Percentiles rank a stretch among this genome's conserved stretches.
Conservation (phyloP, 2,329 filamentous ascomycete species). For the Nothophaeocryptopus gaeumannii region DNA sequence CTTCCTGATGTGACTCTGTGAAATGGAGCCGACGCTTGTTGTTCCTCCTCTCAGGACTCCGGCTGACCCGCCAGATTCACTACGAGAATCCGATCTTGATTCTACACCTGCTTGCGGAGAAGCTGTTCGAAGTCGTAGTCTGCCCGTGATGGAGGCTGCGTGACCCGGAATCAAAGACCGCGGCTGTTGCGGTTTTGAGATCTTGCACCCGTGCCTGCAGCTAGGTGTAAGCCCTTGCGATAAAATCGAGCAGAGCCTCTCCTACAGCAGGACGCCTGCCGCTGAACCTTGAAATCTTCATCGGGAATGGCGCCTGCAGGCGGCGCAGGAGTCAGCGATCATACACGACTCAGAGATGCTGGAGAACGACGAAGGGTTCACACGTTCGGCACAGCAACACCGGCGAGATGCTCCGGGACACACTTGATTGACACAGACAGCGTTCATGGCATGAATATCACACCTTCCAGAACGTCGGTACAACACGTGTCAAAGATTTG, state of each 20-base stretch:
- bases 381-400: background rate
- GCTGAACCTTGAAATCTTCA: slow-evolving; percentile 10
- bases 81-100: background rate
- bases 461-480: slow-evolving; percentile 7
- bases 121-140: background rate
- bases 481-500: slow-evolving; percentile 19
- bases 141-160: background rate
- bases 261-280: slow-evolving; percentile 5
- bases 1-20: slow-evolving; percentile 23
- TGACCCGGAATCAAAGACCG: background rate
- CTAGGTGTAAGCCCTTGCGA: background rate
- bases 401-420: background rate
- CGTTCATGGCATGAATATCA: slow-evolving; percentile 2
- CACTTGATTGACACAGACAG: slow-evolving; percentile 5
- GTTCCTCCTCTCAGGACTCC: slow-evolving; percentile 5
- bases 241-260: background rate
- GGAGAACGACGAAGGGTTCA: background rate
- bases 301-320: slow-evolving; percentile 16
- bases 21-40: slow-evolving; percentile 10
- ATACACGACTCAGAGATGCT: slow-evolving; percentile 5
- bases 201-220: slow-evolving; percentile 2
- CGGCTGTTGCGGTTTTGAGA: slow-evolving; percentile 3
- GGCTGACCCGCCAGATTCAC: slow-evolving; percentile 3
- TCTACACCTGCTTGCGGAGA: background rate
- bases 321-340: background rate